Evolutionary conservation across 192 early-diverging fungal species (phyloP), one percentile per base, ranked within the genome.

Genomic region (Coemansia biformis): DNA sequence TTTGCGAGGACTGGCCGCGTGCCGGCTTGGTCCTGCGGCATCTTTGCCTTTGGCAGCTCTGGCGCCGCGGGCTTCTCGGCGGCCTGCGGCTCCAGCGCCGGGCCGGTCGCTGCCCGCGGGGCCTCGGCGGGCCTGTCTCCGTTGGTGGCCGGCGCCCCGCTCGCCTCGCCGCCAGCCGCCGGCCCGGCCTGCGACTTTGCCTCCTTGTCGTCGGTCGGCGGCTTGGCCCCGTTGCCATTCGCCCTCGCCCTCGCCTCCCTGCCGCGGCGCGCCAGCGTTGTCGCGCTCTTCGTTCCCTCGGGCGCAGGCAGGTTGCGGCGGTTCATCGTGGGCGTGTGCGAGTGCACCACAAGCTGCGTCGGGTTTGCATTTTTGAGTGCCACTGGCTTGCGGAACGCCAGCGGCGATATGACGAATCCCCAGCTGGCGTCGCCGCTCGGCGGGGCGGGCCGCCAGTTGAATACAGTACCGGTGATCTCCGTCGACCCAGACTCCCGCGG

Each of bases 241-340:
- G 24, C 24, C 2, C 6, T 26, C 24, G 6, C 3, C 24, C 24
- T 26, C 3, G 24, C 24, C 24, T 26, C 24, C 24, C 24, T 2
- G 24, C 5, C 12, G 16, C 19, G 31, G 12, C 34, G 46, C 29
- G 16, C n/a, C n/a, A n/a, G 8, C 26, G 13, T 35, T 3, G 33
- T 12, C 13, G 34, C 14, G 34, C 23, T 11, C 33, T 19, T 26
- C 12, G 22, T 13, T 13, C 13, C 35, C 22, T 23, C n/a, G 18
- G 28, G 38, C 10, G 36, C 10, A 1, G 59, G 51, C 26, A 56
- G 42, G 26, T 55, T 34, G 56, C 57, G 69, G 22, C 54, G 62
- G 46, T 73, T 73, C 57, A 61, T 48, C 7, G 69, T 73, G 0
- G 57, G 62, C 40, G 54, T 51, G n/a, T 73, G 54, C 57, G 69